Evolutionary conservation across 129 eudicot species (phyloP).

Genomic region (Smallanthus sonchifolius): DNA sequence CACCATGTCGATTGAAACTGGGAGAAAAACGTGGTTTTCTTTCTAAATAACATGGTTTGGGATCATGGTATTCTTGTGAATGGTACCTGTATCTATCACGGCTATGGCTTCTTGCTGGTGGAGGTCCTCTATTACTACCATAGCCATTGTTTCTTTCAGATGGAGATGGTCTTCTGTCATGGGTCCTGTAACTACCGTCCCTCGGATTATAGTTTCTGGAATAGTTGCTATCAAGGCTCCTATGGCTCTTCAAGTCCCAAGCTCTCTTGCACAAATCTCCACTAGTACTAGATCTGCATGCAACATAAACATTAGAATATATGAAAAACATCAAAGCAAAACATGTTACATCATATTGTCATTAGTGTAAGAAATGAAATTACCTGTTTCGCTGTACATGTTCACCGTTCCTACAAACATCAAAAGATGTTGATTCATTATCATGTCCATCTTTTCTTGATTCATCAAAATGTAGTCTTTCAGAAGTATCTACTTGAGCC

Average conservation of each 20-base stretch:
- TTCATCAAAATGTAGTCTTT: conserved; percentile 10
- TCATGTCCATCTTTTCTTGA: not conserved
- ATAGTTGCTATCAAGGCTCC: conserved; percentile 33
- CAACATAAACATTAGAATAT: not conserved
- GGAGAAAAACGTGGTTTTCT: conserved; percentile 55
- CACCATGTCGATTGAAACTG: conserved; percentile 21
- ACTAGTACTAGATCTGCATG: conserved; percentile 22
- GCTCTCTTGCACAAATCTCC: conserved; percentile 27
- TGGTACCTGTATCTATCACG: conserved; percentile 39
- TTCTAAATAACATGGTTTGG: conserved; percentile 31
- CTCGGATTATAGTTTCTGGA: conserved; percentile 30
- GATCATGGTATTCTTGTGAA: conserved; percentile 42
- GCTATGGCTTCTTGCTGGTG: conserved; percentile 28
- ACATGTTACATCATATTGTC: not conserved
- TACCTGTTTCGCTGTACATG: conserved; percentile 41
- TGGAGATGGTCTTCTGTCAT: conserved; percentile 43
- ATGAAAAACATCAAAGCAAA: not conserved
- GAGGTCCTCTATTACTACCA: conserved; percentile 34
- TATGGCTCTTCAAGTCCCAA: conserved; percentile 38
- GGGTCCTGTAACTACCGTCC: conserved; percentile 30
- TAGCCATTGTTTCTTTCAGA: conserved; percentile 43
- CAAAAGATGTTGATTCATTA: conserved; percentile 8
- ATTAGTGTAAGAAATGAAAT: not conserved
- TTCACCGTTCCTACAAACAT: conserved; percentile 13
- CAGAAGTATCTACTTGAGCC: conserved; percentile 12